These are phyloP conservation scores for Psidium guajava DNA, from an alignment of 345 rosid species.

Conservation along the genomic window DNA sequence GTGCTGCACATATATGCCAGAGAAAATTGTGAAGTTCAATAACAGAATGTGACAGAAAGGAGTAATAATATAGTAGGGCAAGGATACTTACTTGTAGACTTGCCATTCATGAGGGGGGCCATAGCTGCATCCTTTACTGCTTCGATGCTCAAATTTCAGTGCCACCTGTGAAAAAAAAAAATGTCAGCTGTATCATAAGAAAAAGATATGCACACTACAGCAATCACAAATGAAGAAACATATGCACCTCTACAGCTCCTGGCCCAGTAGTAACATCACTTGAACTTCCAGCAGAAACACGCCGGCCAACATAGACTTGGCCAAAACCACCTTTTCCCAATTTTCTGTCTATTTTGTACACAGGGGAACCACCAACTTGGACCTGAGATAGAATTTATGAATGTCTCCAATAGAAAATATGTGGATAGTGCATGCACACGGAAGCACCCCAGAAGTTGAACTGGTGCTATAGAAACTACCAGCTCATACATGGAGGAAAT, in stretches of 20 bases:
- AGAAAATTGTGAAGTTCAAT: not conserved
- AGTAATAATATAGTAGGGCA: not conserved
- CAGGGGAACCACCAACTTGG: conserved; percentile 47
- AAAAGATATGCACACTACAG: not conserved
- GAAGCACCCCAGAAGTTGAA: not conserved
- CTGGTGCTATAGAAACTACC: not conserved
- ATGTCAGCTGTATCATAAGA: not conserved
- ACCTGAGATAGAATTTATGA: conserved; percentile 20
- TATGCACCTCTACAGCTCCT: conserved; percentile 30
- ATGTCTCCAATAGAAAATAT: not conserved
- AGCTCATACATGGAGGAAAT: not conserved
- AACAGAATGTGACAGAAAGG: not conserved
- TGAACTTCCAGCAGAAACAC: conserved; percentile 27
- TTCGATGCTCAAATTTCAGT: conserved; percentile 51
- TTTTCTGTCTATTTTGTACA: conserved; percentile 43
- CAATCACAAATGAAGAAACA: not conserved
- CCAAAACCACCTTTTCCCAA: conserved; percentile 76
- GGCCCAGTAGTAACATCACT: conserved; percentile 18
- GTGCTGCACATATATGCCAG: conserved; percentile 14
- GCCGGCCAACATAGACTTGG: conserved; percentile 64
- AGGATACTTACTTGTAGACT: conserved; percentile 36
- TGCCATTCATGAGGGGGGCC: conserved; percentile 73
- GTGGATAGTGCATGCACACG: not conserved
- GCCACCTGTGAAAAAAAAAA: conserved; percentile 35
- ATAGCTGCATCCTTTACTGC: conserved; percentile 52